phyloP scores from a whole-genome alignment of 768 basidiomycete genomes.

The Agrocybe chaxingu region DNA sequence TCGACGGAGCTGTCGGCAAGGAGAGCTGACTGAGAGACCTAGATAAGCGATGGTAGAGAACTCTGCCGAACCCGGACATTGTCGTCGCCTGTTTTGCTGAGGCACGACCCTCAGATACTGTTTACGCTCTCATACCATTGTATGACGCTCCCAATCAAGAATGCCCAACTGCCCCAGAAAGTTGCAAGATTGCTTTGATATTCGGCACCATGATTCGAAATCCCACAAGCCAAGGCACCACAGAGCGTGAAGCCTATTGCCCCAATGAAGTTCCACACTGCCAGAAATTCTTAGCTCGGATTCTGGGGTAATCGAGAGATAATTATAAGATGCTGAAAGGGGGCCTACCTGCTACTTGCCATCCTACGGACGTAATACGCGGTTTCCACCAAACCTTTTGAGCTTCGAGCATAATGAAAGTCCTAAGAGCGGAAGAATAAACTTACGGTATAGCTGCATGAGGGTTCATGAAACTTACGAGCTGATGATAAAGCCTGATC shows the following conservation, averaged over 20 bases:
- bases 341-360: slow-evolving; percentile 45
- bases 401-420: slow-evolving; percentile 50
- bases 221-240: slow-evolving; percentile 52
- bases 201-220: slow-evolving; percentile 25
- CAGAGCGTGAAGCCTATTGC: slow-evolving; percentile 56
- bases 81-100: background rate
- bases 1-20: too few species aligned
- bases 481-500: slow-evolving; percentile 54
- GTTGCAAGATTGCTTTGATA: slow-evolving; percentile 55
- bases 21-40: too few species aligned
- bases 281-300: background rate
- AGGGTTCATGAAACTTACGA: slow-evolving; percentile 21
- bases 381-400: slow-evolving; percentile 55
- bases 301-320: background rate
- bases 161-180: slow-evolving; percentile 62
- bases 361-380: slow-evolving; percentile 42
- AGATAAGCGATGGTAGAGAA: too few species aligned
- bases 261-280: slow-evolving; percentile 61
- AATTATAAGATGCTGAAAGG: background rate
- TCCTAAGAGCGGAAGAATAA: slow-evolving; percentile 7
- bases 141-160: slow-evolving; percentile 54
- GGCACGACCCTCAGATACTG: slow-evolving; percentile 30
- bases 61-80: too few species aligned
- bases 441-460: background rate
- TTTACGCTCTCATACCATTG: slow-evolving; percentile 56